Evolutionary conservation across 352 stramenopile species (phyloP), one percentile per base, ranked within the genome.

Genomic region (Blastocystis sp.): DNA sequence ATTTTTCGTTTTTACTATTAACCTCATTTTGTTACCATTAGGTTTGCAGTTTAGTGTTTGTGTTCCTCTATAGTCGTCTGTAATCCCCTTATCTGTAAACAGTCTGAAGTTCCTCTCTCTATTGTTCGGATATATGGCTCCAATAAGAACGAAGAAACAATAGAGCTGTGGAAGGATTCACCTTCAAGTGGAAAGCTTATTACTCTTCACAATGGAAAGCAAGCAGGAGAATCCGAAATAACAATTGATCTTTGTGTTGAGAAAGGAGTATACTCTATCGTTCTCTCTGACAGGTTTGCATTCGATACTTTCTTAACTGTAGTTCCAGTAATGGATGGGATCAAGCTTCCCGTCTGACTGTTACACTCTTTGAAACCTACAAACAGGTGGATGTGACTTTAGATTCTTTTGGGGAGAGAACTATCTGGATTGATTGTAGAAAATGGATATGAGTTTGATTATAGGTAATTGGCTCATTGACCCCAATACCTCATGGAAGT

Each of bases 131-230:
- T 3, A 1, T 84, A 84, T 57, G 40, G 19, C 22, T n/a, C 35
- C 37, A 30, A 62, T 53, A 66, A 51, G 13, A 33, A 48, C 19
- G 42, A 81, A 19, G 70, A 81, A 81, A 81, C 30, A 35, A 19
- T 81, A 11, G 37, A 62, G 13, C 40, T 84, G n/a, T 84, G 73
- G 73, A 40, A 84, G 35, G 73, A 57, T 5, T 54, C 64, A 27
- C 27, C 51, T 17, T 53, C 27, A 68, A 24, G n/a, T 22, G 73
- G 73, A 9, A n/a, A n/a, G 11, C 73, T 84, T 13, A 7, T 84
- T 24, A 69, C 53, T 35, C 51, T 84, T 17, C 5, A 84, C 9
- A 84, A 48, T 66, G 73, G 73, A 24, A 66, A 48, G 9, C 40
- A 48, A 48, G 40, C 40, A 48, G 24, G 35, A 70, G 24, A 70